Percentiles rank a stretch among this genome's conserved stretches.
Conservation (phyloP, 257 asterid genomes). For the Haberlea rhodopensis region DNA sequence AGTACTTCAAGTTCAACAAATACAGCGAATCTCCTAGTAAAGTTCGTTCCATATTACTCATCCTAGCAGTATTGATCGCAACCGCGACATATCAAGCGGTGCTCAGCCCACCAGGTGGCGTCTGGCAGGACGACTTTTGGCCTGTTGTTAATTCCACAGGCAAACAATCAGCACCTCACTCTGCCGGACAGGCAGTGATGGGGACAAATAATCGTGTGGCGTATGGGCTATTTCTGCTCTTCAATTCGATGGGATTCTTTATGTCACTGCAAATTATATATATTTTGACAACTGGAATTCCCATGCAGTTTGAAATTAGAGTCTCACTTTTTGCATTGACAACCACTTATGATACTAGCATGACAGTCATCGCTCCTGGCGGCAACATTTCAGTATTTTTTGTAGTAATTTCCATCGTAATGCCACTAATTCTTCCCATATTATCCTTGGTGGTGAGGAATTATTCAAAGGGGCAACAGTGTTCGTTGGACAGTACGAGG, state of each 20-base stretch:
- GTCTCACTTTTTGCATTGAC: slow-evolving; percentile 38
- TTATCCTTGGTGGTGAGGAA: slow-evolving; percentile 23
- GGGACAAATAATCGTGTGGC: slow-evolving; percentile 22
- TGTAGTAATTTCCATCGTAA: slow-evolving; percentile 10
- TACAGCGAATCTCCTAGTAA: slow-evolving; percentile 35
- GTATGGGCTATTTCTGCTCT: slow-evolving; percentile 36
- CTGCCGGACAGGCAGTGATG: slow-evolving; percentile 51
- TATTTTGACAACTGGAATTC: slow-evolving; percentile 38
- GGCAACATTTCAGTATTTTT: slow-evolving; percentile 1
- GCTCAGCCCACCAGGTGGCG: slow-evolving; percentile 61
- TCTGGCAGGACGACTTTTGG: slow-evolving; percentile 47
- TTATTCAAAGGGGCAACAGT: slow-evolving; percentile 12
- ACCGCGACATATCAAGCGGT: slow-evolving; percentile 54
- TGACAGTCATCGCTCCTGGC: slow-evolving; percentile 37
- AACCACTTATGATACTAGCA: slow-evolving; percentile 38
- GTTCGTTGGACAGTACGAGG: background rate
- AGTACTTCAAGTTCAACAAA: slow-evolving; percentile 34
- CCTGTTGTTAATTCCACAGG: background rate
- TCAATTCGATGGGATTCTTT: slow-evolving; percentile 51
- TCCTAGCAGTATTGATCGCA: slow-evolving; percentile 43
- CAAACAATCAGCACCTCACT: slow-evolving; percentile 15
- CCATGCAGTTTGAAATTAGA: slow-evolving; percentile 41
- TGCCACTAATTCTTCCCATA: slow-evolving; percentile 24
- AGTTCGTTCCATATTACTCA: slow-evolving; percentile 39
- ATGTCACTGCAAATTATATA: slow-evolving; percentile 43